These are phyloP conservation scores for Alternaria hordeiaustralica DNA, from an alignment of 2,329 filamentous ascomycete species.

Conservation along the genomic window DNA sequence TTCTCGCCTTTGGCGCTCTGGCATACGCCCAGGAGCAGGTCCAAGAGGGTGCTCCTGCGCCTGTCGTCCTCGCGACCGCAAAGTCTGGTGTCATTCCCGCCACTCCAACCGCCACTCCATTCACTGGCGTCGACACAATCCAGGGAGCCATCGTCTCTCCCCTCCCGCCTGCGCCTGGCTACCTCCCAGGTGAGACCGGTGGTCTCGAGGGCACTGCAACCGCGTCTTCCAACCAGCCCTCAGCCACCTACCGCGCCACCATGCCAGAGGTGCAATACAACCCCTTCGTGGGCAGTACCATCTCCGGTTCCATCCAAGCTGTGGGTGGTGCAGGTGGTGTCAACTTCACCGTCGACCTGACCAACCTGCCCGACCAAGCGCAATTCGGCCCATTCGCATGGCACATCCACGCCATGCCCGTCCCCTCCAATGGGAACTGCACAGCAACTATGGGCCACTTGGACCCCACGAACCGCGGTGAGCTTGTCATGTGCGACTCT, in stretches of 20 bases:
- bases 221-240: conserved; percentile 24
- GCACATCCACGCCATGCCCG: conserved; percentile 50
- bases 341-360: conserved; percentile 47
- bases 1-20: conserved; percentile 17
- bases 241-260: conserved; percentile 30
- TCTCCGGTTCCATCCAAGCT: conserved; percentile 43
- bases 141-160: conserved; percentile 36
- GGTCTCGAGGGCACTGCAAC: conserved; percentile 30
- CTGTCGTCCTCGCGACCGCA: conserved; percentile 21
- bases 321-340: conserved; percentile 41
- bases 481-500: conserved; percentile 42
- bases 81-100: conserved; percentile 33
- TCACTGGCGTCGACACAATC: conserved; percentile 30
- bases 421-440: conserved; percentile 49
- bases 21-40: conserved; percentile 22
- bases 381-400: conserved; percentile 37
- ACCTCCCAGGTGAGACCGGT: conserved; percentile 14
- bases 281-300: conserved; percentile 20
- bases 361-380: conserved; percentile 43
- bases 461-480: conserved; percentile 47
- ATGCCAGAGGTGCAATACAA: conserved; percentile 32
- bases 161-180: conserved; percentile 27
- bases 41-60: conserved; percentile 24
- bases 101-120: conserved; percentile 22
- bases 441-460: conserved; percentile 45